phyloP scores from a whole-genome alignment of 768 basidiomycete species.

The Nidularia pulvinata region DNA sequence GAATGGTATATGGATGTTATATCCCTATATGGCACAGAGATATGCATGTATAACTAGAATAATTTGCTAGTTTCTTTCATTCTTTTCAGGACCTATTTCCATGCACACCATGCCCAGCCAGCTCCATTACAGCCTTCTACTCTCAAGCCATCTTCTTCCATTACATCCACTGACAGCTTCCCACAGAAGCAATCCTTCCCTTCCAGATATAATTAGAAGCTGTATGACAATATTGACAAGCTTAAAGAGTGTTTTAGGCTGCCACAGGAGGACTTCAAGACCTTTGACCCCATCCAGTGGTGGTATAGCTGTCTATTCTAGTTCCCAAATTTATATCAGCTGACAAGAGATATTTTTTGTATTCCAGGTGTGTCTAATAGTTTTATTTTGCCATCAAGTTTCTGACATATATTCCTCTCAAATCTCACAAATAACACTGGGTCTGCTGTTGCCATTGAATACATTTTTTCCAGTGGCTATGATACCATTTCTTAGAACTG shows the following conservation, averaged over 20 bases:
- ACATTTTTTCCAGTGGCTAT: not conserved
- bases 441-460: not conserved
- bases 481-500: not conserved
- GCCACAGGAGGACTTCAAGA: constrained; percentile 7
- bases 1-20: too few relatives aligned
- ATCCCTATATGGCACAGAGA: too few relatives aligned
- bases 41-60: too few relatives aligned
- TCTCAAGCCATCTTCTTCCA: not conserved
- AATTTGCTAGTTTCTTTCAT: too few relatives aligned
- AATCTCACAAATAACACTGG: too few relatives aligned
- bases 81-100: too few relatives aligned
- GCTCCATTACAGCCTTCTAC: too few relatives aligned
- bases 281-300: constrained; percentile 13
- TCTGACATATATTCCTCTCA: not conserved
- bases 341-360: constrained; percentile 14
- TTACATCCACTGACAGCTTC: not conserved
- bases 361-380: constrained; percentile 14
- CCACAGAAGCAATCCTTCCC: not conserved
- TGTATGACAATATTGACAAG: not conserved
- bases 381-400: not conserved
- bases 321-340: constrained; percentile 12
- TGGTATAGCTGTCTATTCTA: constrained; percentile 11
- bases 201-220: not conserved
- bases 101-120: too few relatives aligned
- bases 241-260: too few relatives aligned